Evolutionary conservation across 257 asterid species (phyloP), one percentile per base, ranked within the genome.

Genomic region (Linderniella brevidens): DNA sequence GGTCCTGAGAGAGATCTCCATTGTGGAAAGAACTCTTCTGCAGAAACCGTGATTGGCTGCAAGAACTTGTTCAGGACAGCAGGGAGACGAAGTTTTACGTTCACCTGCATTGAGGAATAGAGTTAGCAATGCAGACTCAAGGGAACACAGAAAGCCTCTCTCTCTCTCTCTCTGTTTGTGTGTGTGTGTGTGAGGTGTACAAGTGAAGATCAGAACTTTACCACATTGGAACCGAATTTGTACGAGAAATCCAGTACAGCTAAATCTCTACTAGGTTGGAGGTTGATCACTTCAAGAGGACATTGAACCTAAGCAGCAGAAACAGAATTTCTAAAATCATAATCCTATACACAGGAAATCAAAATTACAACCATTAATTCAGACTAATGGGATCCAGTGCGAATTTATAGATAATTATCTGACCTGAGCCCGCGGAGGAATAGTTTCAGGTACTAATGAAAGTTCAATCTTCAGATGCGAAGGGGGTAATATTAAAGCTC

Each of bases 341-440:
- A 5, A 43, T 12, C 9, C 19, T 9, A 15, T 13, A 43, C 16
- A 15, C n/a, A 13, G 16, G n/a, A 43, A 16, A 9, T 5, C 14
- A 43, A 18, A 43, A 43, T 5, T 13, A 43, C 18, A 43, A 12
- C 17, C 32, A 25, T 2, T 25, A 25, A 25, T 25, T 3, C 6
- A 25, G 32, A 41, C 48, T 11, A 50, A 52, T 17, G 40, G 47
- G 56, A 61, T 32, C 36, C 49, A 32, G 17, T 41, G 15, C 50
- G 48, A 9, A 6, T 25, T 3, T 2, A 25, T 6, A 17, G 17
- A 44, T 7, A 35, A 42, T 14, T 42, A 53, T 35, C 54, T 19
- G 44, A 81, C 93, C 90, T 81, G 93, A 37, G 93, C 93, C 46
- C 93, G 69, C n/a, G 93, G 93, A 35, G 93, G 93, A 61, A 81